A percentile compares a stretch with the other conserved stretches of the same genome.
These are phyloP conservation scores for Solanum megistacrolobum DNA, from an alignment of 257 asterid species.

Conservation along the genomic window DNA sequence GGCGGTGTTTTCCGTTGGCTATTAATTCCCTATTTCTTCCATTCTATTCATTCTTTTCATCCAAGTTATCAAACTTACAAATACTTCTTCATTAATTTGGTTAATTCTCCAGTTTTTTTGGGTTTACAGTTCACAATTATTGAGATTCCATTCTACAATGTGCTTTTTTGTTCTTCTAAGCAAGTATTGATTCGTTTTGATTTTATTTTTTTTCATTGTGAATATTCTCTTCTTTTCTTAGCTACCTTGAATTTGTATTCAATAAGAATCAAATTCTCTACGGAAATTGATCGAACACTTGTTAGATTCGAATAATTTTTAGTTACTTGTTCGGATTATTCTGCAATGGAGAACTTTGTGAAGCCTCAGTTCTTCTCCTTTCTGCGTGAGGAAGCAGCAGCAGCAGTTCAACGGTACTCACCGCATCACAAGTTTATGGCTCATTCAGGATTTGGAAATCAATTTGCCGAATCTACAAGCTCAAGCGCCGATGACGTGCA, in stretches of 20 bases:
- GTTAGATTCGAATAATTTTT: neutral
- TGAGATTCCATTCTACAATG: neutral
- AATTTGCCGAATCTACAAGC: neutral
- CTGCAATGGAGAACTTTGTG: neutral
- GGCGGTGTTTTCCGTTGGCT: constrained; percentile 4
- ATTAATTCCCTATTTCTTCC: neutral
- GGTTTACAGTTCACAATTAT: neutral
- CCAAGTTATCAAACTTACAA: neutral
- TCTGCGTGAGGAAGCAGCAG: neutral
- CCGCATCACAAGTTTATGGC: neutral
- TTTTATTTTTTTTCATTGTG: neutral
- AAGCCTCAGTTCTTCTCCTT: neutral
- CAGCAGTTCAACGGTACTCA: neutral
- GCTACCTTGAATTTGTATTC: neutral
- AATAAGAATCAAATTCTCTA: neutral
- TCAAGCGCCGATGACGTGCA: neutral
- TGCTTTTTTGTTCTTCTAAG: neutral
- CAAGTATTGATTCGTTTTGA: neutral
- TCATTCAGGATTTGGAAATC: neutral
- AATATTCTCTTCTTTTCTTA: neutral
- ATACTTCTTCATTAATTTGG: neutral
- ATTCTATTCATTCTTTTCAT: neutral
- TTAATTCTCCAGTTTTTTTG: neutral
- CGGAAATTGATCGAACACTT: neutral
- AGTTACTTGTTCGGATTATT: neutral